phyloP scores from a whole-genome alignment of 345 rosid species.

The Carallia brachiata region DNA sequence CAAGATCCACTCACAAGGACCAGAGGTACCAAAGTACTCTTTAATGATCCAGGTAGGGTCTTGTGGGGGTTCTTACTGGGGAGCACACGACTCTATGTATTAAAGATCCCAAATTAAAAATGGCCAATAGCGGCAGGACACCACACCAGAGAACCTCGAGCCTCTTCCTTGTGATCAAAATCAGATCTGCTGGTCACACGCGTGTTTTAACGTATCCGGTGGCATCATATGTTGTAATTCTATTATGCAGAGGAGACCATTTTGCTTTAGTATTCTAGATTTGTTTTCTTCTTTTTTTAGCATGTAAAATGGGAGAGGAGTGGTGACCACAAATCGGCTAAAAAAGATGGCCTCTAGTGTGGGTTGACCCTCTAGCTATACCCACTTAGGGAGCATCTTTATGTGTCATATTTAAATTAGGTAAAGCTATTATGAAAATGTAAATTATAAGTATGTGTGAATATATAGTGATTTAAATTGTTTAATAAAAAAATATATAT shows the following conservation, averaged over 20 bases:
- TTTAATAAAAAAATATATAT: too few relatives aligned
- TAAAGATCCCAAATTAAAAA: background rate
- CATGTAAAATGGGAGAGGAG: background rate
- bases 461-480: too few relatives aligned
- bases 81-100: background rate
- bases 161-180: background rate
- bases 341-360: too few relatives aligned
- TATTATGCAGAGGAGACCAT: background rate
- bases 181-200: background rate
- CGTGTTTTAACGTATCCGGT: slow-evolving; percentile 19
- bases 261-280: slow-evolving; percentile 12
- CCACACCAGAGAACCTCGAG: background rate
- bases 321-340: too few relatives aligned
- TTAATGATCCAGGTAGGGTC: background rate
- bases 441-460: too few relatives aligned
- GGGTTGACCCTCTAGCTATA: too few relatives aligned
- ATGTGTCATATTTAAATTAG: too few relatives aligned
- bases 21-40: background rate
- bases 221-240: slow-evolving; percentile 20
- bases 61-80: background rate
- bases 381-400: too few relatives aligned
- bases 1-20: background rate
- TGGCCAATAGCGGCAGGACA: background rate
- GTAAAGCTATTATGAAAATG: too few relatives aligned
- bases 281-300: background rate